Conservation (phyloP, 2,329 filamentous ascomycete genomes). For the Sphaerulina vaccinii region DNA sequence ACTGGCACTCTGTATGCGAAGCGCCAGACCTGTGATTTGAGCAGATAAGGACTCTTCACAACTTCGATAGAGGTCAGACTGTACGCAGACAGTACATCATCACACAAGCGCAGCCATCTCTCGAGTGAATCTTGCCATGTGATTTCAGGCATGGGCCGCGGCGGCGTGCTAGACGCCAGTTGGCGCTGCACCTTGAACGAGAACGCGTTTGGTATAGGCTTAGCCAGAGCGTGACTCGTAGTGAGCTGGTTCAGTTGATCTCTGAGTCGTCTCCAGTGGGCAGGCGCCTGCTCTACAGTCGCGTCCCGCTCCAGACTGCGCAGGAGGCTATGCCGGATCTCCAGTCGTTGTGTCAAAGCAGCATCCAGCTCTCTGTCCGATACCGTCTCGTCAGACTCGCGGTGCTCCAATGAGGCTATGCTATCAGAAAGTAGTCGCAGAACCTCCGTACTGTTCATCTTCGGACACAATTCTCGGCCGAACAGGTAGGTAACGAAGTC, state of each 20-base stretch:
- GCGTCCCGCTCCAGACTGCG: constrained; percentile 23
- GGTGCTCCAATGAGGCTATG: constrained; percentile 33
- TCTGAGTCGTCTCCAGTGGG: constrained; percentile 33
- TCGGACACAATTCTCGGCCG: constrained; percentile 70
- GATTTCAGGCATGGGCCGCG: constrained; percentile 80
- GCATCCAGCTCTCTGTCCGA: constrained; percentile 18
- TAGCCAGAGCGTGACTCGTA: constrained; percentile 61
- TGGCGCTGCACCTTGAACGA: constrained; percentile 88
- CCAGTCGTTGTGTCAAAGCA: constrained; percentile 52
- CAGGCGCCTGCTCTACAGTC: constrained; percentile 40
- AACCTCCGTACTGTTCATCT: constrained; percentile 59
- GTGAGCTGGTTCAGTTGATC: constrained; percentile 43
- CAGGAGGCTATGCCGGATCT: constrained; percentile 66
- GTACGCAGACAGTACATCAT: constrained; percentile 64
- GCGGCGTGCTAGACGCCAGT: constrained; percentile 89
- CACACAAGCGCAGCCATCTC: constrained; percentile 68
- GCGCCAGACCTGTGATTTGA: constrained; percentile 50
- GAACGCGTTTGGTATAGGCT: constrained; percentile 72
- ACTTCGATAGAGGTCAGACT: constrained; percentile 23
- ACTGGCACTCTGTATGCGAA: constrained; percentile 69
- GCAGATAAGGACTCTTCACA: constrained; percentile 27
- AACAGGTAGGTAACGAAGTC: constrained; percentile 95
- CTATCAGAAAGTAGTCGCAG: constrained; percentile 56
- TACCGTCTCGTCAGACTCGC: constrained; percentile 43
- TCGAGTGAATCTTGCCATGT: constrained; percentile 68